phyloP scores from a whole-genome alignment of 177 flowering plant species.

The Vitis hybrid region DNA sequence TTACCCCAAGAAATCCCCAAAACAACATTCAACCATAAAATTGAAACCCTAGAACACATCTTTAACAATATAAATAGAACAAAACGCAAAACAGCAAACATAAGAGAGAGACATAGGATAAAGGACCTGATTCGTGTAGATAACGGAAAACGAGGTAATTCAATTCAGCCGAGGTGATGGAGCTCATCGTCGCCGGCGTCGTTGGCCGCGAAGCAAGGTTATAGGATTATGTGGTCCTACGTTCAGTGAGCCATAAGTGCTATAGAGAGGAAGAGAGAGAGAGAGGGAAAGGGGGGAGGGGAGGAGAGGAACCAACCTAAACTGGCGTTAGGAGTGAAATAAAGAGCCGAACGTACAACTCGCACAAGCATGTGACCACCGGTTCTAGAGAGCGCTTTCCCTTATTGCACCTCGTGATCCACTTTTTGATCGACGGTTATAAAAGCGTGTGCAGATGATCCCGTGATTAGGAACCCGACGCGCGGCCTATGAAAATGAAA shows the following conservation, averaged over 20 bases:
- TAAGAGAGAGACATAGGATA: neutral
- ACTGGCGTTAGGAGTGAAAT: no score
- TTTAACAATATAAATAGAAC: neutral
- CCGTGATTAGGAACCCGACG: no score
- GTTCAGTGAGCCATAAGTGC: neutral
- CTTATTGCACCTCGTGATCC: no score
- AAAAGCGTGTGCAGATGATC: no score
- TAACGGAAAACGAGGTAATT: constrained; percentile 54
- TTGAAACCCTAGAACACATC: neutral
- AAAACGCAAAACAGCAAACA: neutral
- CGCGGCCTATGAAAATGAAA: no score
- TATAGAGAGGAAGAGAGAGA: neutral
- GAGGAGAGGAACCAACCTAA: neutral
- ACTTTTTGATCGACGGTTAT: no score
- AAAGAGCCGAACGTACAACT: no score
- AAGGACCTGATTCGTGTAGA: constrained; percentile 52
- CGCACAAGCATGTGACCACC: no score
- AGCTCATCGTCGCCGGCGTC: constrained; percentile 31
- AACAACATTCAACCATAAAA: neutral
- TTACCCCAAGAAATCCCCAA: neutral
- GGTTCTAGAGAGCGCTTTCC: no score
- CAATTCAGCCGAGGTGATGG: constrained; percentile 44
- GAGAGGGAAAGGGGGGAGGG: neutral
- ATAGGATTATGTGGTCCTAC: neutral
- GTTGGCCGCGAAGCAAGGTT: constrained; percentile 1